A percentile compares a stretch with the other conserved stretches of the same genome.
phyloP scores from a whole-genome alignment of 1,284 basidiomycete species.

The Malassezia vespertilionis region DNA sequence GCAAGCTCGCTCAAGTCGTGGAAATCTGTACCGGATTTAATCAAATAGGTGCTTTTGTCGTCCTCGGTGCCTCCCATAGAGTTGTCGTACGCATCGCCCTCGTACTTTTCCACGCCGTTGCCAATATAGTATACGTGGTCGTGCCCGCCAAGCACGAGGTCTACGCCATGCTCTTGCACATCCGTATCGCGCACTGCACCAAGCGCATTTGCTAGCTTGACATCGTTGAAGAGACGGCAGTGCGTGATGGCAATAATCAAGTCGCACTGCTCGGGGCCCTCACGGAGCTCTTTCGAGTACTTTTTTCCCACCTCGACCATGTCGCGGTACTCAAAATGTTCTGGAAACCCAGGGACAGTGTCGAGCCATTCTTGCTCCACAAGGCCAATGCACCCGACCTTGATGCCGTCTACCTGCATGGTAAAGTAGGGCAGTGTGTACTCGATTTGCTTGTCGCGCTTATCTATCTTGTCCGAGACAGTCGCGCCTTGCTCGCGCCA shows the following conservation, averaged over 20 bases:
- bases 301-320: constrained; percentile 26
- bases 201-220: constrained; percentile 55
- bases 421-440: constrained; percentile 52
- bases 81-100: constrained; percentile 57
- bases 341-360: constrained; percentile 71
- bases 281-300: constrained; percentile 62
- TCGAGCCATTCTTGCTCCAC: constrained; percentile 79
- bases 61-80: constrained; percentile 60
- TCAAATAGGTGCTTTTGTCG: constrained; percentile 53
- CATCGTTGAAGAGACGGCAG: constrained; percentile 59
- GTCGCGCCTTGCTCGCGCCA: constrained; percentile 56
- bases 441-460: constrained; percentile 45
- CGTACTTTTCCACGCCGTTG: constrained; percentile 63
- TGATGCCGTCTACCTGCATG: constrained; percentile 59
- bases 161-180: constrained; percentile 60
- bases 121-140: constrained; percentile 78
- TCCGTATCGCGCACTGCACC: constrained; percentile 51
- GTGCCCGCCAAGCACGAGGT: constrained; percentile 76
- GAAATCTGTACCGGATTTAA: constrained; percentile 86
- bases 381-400: constrained; percentile 67
- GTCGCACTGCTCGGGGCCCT: constrained; percentile 61
- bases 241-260: constrained; percentile 72
- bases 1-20: constrained; percentile 67
- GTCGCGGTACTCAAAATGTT: constrained; percentile 53
- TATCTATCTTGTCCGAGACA: constrained; percentile 53